phyloP scores from a whole-genome alignment of 176 grass and related monocot genomes.

The Aegilops sharonensis region DNA sequence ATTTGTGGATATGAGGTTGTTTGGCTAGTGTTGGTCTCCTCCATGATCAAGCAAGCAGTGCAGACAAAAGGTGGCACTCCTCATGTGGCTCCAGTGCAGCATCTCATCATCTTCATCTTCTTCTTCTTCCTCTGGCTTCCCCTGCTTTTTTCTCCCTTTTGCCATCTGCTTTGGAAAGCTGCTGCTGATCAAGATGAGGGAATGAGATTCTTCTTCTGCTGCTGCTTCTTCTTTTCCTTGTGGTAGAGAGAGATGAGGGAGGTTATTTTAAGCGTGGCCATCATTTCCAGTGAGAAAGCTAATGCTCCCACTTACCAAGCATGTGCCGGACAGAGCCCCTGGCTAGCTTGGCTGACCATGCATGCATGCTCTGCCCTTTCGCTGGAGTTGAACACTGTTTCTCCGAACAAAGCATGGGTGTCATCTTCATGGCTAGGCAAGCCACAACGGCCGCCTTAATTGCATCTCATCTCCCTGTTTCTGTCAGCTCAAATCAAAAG shows the following conservation, averaged over 20 bases:
- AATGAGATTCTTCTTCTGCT: conserved; percentile 10
- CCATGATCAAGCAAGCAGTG: conserved; percentile 34
- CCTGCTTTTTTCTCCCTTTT: conserved; percentile 12
- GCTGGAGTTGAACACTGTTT: background rate
- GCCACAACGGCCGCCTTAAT: background rate
- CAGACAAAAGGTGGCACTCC: conserved; percentile 46
- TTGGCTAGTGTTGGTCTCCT: conserved; percentile 8
- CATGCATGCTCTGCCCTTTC: background rate
- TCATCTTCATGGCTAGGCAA: background rate
- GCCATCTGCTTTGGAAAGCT: conserved; percentile 7
- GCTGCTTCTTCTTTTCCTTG: background rate
- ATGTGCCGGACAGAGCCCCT: background rate
- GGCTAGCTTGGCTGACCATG: background rate
- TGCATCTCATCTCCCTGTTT: background rate
- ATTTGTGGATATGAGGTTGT: background rate
- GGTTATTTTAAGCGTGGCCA: conserved; percentile 13
- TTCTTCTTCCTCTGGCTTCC: background rate
- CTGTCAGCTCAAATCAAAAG: background rate
- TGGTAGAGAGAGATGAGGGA: no score
- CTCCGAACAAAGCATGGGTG: conserved; percentile 14
- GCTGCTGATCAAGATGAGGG: background rate
- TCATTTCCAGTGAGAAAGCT: conserved; percentile 24
- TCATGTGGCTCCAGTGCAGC: conserved; percentile 42
- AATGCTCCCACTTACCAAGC: conserved; percentile 26
- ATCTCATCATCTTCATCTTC: conserved; percentile 22